Conservation (phyloP, 2,329 filamentous ascomycete genomes). For the Plectosphaerella plurivora region DNA sequence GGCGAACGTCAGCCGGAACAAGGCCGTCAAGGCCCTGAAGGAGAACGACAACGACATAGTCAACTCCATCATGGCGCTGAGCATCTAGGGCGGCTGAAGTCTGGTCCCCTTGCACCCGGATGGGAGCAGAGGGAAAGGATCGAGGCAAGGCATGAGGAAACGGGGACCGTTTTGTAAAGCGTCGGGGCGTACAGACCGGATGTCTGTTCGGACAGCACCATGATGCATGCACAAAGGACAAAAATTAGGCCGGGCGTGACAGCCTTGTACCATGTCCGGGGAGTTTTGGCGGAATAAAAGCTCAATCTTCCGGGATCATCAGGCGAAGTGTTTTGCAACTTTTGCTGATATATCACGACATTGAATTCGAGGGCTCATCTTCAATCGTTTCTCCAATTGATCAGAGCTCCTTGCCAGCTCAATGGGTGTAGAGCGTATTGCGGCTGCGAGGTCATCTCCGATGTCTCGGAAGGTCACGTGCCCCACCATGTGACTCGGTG, state of each 20-base stretch:
- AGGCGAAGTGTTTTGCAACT: not conserved
- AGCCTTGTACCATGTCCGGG: slow-evolving; percentile 15
- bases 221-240: not conserved
- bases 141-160: no score
- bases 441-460: not conserved
- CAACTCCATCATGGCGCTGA: slow-evolving; percentile 99
- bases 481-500: slow-evolving; percentile 8
- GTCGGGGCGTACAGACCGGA: no score
- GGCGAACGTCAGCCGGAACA: slow-evolving; percentile 93
- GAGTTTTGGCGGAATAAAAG: slow-evolving; percentile 6
- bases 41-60: slow-evolving; percentile 99
- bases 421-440: not conserved
- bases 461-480: slow-evolving; percentile 24
- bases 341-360: not conserved
- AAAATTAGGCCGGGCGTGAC: slow-evolving; percentile 10
- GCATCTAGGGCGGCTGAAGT: slow-evolving; percentile 52
- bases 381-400: no score
- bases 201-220: no score
- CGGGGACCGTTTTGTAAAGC: no score
- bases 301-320: not conserved
- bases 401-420: no score
- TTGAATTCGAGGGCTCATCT: no score
- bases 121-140: no score
- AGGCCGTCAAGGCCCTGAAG: slow-evolving; percentile 96
- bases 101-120: no score